These are phyloP conservation scores for Jatropha curcas DNA, from an alignment of 345 rosid species.

Conservation along the genomic window DNA sequence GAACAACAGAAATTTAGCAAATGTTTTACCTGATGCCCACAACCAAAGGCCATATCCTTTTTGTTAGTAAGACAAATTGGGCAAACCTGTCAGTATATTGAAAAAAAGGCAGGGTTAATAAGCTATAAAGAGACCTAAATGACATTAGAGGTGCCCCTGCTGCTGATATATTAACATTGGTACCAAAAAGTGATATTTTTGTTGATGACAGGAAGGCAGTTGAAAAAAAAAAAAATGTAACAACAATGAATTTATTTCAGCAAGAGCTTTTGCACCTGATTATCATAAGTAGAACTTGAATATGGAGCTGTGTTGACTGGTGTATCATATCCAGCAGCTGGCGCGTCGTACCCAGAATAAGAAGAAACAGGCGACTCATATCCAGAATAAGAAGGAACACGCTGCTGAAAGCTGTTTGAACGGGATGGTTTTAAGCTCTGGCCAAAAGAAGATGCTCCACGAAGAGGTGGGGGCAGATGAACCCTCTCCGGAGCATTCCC, in stretches of 20 bases:
- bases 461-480: constrained; percentile 75
- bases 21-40: constrained; percentile 73
- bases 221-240: neutral
- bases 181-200: neutral
- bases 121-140: neutral
- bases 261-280: constrained; percentile 40
- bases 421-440: constrained; percentile 36
- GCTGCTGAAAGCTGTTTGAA: constrained; percentile 40
- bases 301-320: constrained; percentile 35
- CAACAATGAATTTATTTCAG: neutral
- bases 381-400: constrained; percentile 20
- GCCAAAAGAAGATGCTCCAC: constrained; percentile 41
- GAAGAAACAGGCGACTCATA: constrained; percentile 24
- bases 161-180: neutral
- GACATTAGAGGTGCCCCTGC: neutral
- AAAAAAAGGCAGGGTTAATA: neutral
- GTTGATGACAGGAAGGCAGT: neutral
- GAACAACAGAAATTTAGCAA: neutral
- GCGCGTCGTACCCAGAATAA: constrained; percentile 14
- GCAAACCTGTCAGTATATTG: constrained; percentile 47
- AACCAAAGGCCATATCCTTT: constrained; percentile 79
- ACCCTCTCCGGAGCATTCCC: constrained; percentile 58
- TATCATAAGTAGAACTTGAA: constrained; percentile 42
- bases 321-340: constrained; percentile 33
- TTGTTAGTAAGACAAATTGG: constrained; percentile 63